Evolutionary conservation across 169 alveolate species (phyloP).

Genomic region (Babesia caballi): DNA sequence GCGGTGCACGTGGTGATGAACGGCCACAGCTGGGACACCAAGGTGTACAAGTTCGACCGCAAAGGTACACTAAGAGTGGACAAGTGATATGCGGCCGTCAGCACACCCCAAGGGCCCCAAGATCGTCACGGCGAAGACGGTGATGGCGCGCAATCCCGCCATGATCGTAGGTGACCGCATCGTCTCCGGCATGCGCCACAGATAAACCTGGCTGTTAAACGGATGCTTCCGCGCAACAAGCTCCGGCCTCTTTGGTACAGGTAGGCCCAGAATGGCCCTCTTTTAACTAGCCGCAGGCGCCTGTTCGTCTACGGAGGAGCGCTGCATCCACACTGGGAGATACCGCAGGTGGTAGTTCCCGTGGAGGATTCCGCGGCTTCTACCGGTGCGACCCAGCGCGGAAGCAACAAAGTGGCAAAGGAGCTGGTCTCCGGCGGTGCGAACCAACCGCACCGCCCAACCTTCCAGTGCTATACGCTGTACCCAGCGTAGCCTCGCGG

Average conservation of each 20-base stretch:
- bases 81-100: background rate
- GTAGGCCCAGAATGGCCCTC: background rate
- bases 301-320: constrained; percentile 86
- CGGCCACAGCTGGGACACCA: constrained; percentile 91
- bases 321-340: constrained; percentile 86
- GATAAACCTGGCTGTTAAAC: constrained; percentile 83
- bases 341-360: constrained; percentile 84
- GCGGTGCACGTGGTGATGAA: constrained; percentile 82
- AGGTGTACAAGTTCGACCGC: constrained; percentile 81
- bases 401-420: background rate
- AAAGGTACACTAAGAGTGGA: constrained; percentile 58
- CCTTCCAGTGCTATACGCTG: constrained; percentile 51
- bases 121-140: constrained; percentile 84
- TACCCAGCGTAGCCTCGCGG: constrained; percentile 45
- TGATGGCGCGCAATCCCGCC: constrained; percentile 86
- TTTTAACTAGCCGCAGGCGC: constrained; percentile 42
- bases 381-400: background rate
- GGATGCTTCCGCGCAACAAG: constrained; percentile 83
- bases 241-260: constrained; percentile 70
- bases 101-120: constrained; percentile 85
- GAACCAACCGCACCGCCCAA: background rate
- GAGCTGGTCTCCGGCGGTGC: background rate
- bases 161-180: constrained; percentile 71
- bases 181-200: background rate
- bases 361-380: constrained; percentile 6